Conservation (phyloP, 2,329 filamentous ascomycete genomes). For the Pseudopithomyces maydicus region DNA sequence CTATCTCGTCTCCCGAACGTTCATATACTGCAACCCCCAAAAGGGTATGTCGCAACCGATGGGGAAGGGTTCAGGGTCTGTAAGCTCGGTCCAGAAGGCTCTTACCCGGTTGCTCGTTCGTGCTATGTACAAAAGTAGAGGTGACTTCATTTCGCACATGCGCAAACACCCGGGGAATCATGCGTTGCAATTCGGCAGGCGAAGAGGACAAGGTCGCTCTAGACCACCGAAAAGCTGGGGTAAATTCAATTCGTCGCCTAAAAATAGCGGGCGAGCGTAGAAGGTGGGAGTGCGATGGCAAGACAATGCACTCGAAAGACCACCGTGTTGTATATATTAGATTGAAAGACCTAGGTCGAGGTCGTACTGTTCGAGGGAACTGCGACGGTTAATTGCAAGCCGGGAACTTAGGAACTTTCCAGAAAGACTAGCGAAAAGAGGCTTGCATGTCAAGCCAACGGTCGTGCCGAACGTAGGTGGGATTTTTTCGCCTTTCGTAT, state of each 20-base stretch:
- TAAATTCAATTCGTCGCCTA: constrained; percentile 15
- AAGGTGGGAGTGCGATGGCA: constrained; percentile 21
- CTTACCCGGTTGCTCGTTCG: constrained; percentile 20
- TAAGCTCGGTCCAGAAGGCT: constrained; percentile 16
- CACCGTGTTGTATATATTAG: constrained; percentile 36
- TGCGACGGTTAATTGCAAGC: constrained; percentile 33
- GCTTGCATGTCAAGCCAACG: constrained; percentile 19
- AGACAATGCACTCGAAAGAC: constrained; percentile 15
- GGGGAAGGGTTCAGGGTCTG: constrained; percentile 15
- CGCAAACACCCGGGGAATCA: constrained; percentile 21
- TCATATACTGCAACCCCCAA: constrained; percentile 11
- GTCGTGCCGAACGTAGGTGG: constrained; percentile 9
- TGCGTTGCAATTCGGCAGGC: constrained; percentile 11
- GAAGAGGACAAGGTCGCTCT: constrained; percentile 28
- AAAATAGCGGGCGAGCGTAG: constrained; percentile 30
- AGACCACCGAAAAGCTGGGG: constrained; percentile 29
- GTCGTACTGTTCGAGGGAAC: constrained; percentile 26
- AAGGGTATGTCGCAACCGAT: constrained; percentile 25
- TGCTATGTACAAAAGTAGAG: constrained; percentile 20
- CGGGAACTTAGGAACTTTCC: constrained; percentile 24
- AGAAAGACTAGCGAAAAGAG: constrained; percentile 26
- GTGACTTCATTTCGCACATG: constrained; percentile 30
- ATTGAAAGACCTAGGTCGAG: constrained; percentile 38
- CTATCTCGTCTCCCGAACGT: constrained; percentile 14
- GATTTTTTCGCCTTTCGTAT: constrained; percentile 26